A percentile compares a stretch with the other conserved stretches of the same genome.
Evolutionary conservation across 1,284 basidiomycete genomes (phyloP).

Genomic region (Cyathus pygmaeus): DNA sequence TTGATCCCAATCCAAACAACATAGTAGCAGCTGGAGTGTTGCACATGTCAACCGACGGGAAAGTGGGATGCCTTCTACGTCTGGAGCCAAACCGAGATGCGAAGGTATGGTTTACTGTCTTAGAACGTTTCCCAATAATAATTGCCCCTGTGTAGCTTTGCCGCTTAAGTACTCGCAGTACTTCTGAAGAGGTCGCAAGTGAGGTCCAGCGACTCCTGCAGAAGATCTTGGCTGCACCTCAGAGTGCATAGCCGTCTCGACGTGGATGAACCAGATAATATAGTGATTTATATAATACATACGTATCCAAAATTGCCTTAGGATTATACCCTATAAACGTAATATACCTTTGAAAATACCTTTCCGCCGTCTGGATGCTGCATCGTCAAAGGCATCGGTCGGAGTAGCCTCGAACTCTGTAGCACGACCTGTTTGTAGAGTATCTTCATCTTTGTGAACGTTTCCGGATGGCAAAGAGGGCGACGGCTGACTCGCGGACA

Average conservation of each 20-base stretch:
- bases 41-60: conserved; percentile 87
- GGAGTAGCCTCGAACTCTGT: conserved; percentile 7
- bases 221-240: conserved; percentile 55
- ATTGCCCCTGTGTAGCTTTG: conserved; percentile 71
- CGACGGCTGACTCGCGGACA: too few species aligned
- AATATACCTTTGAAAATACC: conserved; percentile 50
- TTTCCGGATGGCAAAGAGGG: too few species aligned
- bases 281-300: background rate
- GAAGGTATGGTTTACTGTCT: conserved; percentile 65
- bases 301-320: too few species aligned
- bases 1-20: conserved; percentile 90
- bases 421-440: background rate
- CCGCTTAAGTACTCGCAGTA: conserved; percentile 93
- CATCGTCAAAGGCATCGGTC: conserved; percentile 40
- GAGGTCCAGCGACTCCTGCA: conserved; percentile 81
- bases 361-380: conserved; percentile 44
- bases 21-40: conserved; percentile 93
- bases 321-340: conserved; percentile 24
- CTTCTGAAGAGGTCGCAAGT: conserved; percentile 90
- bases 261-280: background rate
- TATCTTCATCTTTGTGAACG: background rate
- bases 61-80: conserved; percentile 93
- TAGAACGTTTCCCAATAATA: background rate
- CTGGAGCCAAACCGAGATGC: conserved; percentile 96
- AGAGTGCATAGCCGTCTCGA: background rate